Evolutionary conservation across 2,329 filamentous ascomycete genomes (phyloP), one percentile per base, ranked within the genome.

Genomic region (Emergomyces orientalis): DNA sequence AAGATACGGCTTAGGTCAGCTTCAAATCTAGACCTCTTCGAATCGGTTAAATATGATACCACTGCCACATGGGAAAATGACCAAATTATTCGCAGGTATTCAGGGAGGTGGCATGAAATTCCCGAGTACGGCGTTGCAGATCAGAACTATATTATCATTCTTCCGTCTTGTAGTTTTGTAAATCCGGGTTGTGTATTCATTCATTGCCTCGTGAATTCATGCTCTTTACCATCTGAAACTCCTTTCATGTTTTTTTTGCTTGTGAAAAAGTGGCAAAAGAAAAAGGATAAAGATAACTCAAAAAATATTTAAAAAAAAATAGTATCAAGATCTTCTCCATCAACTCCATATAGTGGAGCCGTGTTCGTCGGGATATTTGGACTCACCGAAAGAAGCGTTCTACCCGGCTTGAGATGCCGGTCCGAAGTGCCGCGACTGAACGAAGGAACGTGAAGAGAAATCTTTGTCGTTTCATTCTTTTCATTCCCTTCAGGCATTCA

Each of bases 261-360:
- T 57, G 32, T 37, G 27, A 37, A 56, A 25, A 22, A 11, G 32
- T 32, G 54, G 32, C 9, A 17, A 22, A 37, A 1, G 5, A 41
- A 27, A n/a, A 27, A n/a, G 14, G 14, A 34, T 54, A 17, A 11
- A 19, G 32, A 34, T 3, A n/a, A 25, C 3, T 37, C 19, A 25
- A 37, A 39, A n/a, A n/a, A n/a, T n/a, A n/a, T n/a, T n/a, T n/a
- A n/a, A n/a, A 56, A 37, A 56, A 37, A 14, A 8, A 56, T 37
- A 19, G 52, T 43, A 27, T 43, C 55, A 58, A 58, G 55, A 22
- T 17, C 55, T 43, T 25, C 39, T 45, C n/a, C 34, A n/a, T 22
- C 56, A 59, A 59, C 39, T 59, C 56, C 56, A 47, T 41, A 34
- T 2, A 34, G 39, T 59, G 39, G 56, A 45, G 37, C 32, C 41